Conservation (phyloP, 1,139 yeast species). For the Geotrichum reessii region DNA sequence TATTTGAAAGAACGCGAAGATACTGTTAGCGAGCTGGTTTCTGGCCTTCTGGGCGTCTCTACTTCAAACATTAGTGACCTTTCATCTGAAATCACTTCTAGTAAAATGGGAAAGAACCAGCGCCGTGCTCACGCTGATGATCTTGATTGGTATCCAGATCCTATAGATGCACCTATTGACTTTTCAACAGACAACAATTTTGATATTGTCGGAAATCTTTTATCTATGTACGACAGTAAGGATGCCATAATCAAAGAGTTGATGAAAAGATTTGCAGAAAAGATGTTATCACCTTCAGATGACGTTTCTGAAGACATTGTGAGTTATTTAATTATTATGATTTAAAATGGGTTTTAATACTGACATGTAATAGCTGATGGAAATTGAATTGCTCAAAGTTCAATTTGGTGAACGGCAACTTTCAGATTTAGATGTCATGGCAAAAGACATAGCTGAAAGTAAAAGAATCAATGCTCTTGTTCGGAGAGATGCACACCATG, state of each 20-base stretch:
- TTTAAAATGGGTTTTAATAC: background rate
- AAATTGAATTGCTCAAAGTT: slow-evolving; percentile 51
- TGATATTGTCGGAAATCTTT: slow-evolving; percentile 66
- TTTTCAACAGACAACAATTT: slow-evolving; percentile 45
- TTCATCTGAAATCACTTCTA: slow-evolving; percentile 45
- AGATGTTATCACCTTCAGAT: slow-evolving; percentile 47
- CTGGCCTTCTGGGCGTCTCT: slow-evolving; percentile 59
- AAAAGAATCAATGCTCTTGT: slow-evolving; percentile 28
- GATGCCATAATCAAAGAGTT: slow-evolving; percentile 71
- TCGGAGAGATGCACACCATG: slow-evolving; percentile 21
- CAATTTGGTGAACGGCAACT: slow-evolving; percentile 65
- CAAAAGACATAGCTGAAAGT: slow-evolving; percentile 53
- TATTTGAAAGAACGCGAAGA: slow-evolving; percentile 69
- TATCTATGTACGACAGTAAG: slow-evolving; percentile 73
- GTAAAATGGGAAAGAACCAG: slow-evolving; percentile 15
- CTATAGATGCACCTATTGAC: slow-evolving; percentile 87
- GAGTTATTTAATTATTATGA: background rate
- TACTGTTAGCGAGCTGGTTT: slow-evolving; percentile 61
- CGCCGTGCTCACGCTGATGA: slow-evolving; percentile 11
- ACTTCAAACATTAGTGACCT: slow-evolving; percentile 47
- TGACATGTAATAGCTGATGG: slow-evolving; percentile 26
- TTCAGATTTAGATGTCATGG: slow-evolving; percentile 75
- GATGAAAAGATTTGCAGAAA: slow-evolving; percentile 56
- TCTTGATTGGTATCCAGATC: slow-evolving; percentile 78
- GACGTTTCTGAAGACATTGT: slow-evolving; percentile 40